Evolutionary conservation across 1,284 basidiomycete genomes (phyloP), one percentile per base, ranked within the genome.

Genomic region (Athelia sp.): DNA sequence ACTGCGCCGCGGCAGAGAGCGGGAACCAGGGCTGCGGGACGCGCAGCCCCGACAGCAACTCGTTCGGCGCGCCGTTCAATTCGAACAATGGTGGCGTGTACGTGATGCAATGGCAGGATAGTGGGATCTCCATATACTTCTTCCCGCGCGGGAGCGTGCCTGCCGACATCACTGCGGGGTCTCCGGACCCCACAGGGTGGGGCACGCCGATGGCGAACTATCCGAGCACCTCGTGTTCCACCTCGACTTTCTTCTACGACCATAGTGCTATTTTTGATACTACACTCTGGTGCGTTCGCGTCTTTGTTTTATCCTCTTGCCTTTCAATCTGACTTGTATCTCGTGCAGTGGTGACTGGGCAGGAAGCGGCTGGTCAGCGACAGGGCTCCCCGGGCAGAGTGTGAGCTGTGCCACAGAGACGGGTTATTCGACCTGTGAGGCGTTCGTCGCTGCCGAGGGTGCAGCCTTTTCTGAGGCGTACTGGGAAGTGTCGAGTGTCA

Each of bases 291-390:
- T 84, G 60, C 46, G 80, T 68, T 58, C 46, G 43, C 55, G 55
- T 38, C 53, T 57, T 34, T 50, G 18, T 17, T 19, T 10, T 32
- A 23, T 24, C 15, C 45, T 40, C 13, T 24, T 53, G 31, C 38
- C 40, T 22, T 13, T 47, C 29, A 49, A 49, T 47, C 29, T 48
- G 24, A 35, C 50, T 50, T 47, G n/a, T n/a, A n/a, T 29, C 23
- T 52, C 49, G 19, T 55, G n/a, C 58, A 91, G 90, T 58, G 92
- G 92, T 53, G 87, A 93, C 57, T 95, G 90, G 93, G 92, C 92
- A 13, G 82, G 84, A 46, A 74, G 73, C 40, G 85, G 81, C n/a
- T 95, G 92, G 92, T 71, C 66, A 46, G 54, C 66, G 22, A 69
- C 83, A 43, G 87, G 86, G 38, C 74, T 83, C 52, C 87, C 88